Percentiles rank a stretch among this genome's conserved stretches.
These are phyloP conservation scores for Saprolegnia parasitica DNA, from an alignment of 352 stramenopile genomes.

Conservation along the genomic window DNA sequence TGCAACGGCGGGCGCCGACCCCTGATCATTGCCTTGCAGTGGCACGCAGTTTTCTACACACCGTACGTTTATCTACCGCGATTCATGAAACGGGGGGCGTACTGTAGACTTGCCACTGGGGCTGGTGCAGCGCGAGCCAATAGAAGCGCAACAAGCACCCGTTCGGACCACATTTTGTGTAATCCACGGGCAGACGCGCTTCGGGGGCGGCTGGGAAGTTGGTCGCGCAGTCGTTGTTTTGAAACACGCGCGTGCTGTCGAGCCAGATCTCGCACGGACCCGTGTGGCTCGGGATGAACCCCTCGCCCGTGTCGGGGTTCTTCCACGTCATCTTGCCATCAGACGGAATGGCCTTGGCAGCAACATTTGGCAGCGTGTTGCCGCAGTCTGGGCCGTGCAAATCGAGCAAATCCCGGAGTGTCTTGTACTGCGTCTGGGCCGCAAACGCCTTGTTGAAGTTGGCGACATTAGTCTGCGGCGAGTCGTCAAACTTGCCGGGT, in stretches of 20 bases:
- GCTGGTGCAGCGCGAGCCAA: conserved; percentile 44
- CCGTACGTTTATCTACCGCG: not conserved
- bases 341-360: conserved; percentile 34
- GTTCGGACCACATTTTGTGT: conserved; percentile 36
- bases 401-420: conserved; percentile 36
- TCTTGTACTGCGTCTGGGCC: conserved; percentile 34
- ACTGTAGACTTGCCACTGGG: conserved; percentile 43
- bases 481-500: conserved; percentile 19
- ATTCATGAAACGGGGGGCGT: conserved; percentile 1
- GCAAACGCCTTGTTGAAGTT: conserved; percentile 12
- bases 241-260: conserved; percentile 39
- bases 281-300: conserved; percentile 28
- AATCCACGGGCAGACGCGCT: conserved; percentile 39
- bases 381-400: conserved; percentile 38
- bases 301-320: conserved; percentile 33
- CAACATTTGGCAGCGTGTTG: conserved; percentile 34
- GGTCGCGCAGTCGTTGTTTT: conserved; percentile 39
- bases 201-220: conserved; percentile 30
- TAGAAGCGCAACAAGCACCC: conserved; percentile 43
- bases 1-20: not conserved
- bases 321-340: conserved; percentile 35
- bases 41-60: conserved; percentile 18
- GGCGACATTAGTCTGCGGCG: not conserved
- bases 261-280: conserved; percentile 47
- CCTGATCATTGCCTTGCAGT: not conserved